Percentiles rank a stretch among this genome's conserved stretches.
These are phyloP conservation scores for Colletotrichum theobromicola DNA, from an alignment of 2,329 filamentous ascomycete genomes.

Conservation along the genomic window DNA sequence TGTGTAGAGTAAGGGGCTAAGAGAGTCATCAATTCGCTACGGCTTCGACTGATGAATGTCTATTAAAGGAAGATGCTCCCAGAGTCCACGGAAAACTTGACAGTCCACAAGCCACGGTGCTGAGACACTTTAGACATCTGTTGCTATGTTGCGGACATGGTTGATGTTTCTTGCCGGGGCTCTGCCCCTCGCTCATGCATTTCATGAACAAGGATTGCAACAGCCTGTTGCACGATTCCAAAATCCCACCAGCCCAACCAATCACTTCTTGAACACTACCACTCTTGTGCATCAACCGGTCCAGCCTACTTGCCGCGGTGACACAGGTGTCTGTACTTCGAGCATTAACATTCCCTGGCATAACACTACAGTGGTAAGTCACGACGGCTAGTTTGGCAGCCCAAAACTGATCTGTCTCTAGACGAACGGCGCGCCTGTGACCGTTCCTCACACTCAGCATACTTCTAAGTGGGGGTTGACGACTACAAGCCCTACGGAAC, in stretches of 20 bases:
- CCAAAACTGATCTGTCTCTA: not conserved
- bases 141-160: not conserved
- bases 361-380: not conserved
- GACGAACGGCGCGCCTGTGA: not conserved
- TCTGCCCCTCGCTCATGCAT: not conserved
- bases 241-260: not conserved
- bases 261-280: not conserved
- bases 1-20: not conserved
- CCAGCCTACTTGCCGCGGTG: not conserved
- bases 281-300: not conserved
- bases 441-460: fast-evolving
- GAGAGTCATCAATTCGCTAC: not conserved
- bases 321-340: not conserved
- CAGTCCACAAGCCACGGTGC: not conserved
- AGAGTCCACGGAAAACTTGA: not conserved
- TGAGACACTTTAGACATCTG: not conserved
- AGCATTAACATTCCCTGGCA: not conserved
- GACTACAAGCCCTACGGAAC: not conserved
- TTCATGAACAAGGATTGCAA: not conserved
- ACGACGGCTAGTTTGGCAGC: not conserved
- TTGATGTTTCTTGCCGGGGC: not conserved
- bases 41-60: not conserved
- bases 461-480: not conserved
- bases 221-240: not conserved
- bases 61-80: not conserved